A percentile compares a stretch with the other conserved stretches of the same genome.
phyloP scores from a whole-genome alignment of 345 rosid genomes.

The Turritis glabra region DNA sequence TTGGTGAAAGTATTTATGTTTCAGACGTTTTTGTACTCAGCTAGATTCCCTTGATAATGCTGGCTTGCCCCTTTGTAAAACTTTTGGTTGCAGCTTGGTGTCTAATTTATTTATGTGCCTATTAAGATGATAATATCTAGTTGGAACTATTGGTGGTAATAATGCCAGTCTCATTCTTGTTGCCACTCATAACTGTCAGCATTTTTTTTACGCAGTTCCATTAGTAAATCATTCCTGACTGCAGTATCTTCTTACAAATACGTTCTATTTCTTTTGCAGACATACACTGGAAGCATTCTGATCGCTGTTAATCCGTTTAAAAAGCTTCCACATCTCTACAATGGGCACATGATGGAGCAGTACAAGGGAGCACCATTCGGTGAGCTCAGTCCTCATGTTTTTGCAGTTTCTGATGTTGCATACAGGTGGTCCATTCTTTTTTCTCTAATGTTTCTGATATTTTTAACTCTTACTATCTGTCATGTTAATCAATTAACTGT shows the following conservation, averaged over 20 bases:
- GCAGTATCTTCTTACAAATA: constrained; percentile 3
- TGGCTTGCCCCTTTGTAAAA: constrained; percentile 16
- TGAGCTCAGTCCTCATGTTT: constrained; percentile 97
- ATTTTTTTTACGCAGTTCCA: not conserved
- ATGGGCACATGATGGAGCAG: constrained; percentile 98
- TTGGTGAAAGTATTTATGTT: constrained; percentile 3
- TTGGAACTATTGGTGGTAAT: constrained; percentile 7
- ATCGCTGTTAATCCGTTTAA: constrained; percentile 98
- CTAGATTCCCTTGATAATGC: constrained; percentile 20
- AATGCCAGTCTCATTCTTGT: constrained; percentile 10
- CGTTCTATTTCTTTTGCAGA: constrained; percentile 46
- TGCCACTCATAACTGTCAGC: constrained; percentile 8
- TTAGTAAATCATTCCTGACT: constrained; percentile 1
- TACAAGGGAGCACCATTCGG: constrained; percentile 98
- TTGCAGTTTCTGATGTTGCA: constrained; percentile 97
- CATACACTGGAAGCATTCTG: constrained; percentile 98
- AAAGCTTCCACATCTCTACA: constrained; percentile 97
- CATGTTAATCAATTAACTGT: constrained; percentile 32
- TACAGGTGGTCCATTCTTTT: constrained; percentile 61
- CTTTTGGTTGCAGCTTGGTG: constrained; percentile 11
- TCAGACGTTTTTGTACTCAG: constrained; percentile 1
- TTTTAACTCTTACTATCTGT: constrained; percentile 25
- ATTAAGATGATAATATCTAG: constrained; percentile 5
- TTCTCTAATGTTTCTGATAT: not conserved
- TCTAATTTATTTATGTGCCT: constrained; percentile 9